Conservation (phyloP, 108 stramenopile genomes). For the Skeletonema tropicum region DNA sequence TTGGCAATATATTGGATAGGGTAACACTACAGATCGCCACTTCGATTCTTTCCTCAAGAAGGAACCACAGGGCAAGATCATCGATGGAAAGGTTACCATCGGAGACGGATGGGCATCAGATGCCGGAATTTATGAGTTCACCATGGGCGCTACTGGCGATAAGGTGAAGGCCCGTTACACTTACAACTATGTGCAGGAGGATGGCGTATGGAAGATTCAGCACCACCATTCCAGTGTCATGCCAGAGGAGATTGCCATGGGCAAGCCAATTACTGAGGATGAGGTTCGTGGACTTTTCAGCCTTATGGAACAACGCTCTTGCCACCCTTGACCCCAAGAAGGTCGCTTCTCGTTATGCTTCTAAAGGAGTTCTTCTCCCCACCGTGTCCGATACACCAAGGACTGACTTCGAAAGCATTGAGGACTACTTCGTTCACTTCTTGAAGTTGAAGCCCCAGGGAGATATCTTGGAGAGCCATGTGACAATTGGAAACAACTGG, state of each 20-base stretch:
- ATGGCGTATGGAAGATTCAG: slow-evolving; percentile 66
- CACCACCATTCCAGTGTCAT: slow-evolving; percentile 63
- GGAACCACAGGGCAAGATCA: slow-evolving; percentile 63
- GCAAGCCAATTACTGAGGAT: slow-evolving; percentile 42
- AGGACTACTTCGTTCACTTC: slow-evolving; percentile 60
- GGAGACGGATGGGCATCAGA: slow-evolving; percentile 57
- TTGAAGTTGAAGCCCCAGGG: slow-evolving; percentile 64
- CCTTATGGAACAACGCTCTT: slow-evolving; percentile 68
- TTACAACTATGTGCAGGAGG: slow-evolving; percentile 51
- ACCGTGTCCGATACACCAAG: slow-evolving; percentile 57
- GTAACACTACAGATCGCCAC: too few species aligned
- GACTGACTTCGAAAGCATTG: slow-evolving; percentile 58
- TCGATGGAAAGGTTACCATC: slow-evolving; percentile 59
- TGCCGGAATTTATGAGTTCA: slow-evolving; percentile 58
- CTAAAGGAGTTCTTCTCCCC: slow-evolving; percentile 49
- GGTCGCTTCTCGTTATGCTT: slow-evolving; percentile 54
- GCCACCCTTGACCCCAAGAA: slow-evolving; percentile 51
- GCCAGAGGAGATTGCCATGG: slow-evolving; percentile 55
- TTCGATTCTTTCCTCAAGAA: slow-evolving; percentile 63
- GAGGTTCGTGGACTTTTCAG: slow-evolving; percentile 57
- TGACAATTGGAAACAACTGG: slow-evolving; percentile 57
- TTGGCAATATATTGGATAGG: too few species aligned
- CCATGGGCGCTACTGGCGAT: slow-evolving; percentile 53
- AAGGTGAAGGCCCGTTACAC: slow-evolving; percentile 57
- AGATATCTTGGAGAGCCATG: slow-evolving; percentile 53